Base-by-base conservation (phyloP, 116 monocot species). In the Dioscorea cayenensis region DNA sequence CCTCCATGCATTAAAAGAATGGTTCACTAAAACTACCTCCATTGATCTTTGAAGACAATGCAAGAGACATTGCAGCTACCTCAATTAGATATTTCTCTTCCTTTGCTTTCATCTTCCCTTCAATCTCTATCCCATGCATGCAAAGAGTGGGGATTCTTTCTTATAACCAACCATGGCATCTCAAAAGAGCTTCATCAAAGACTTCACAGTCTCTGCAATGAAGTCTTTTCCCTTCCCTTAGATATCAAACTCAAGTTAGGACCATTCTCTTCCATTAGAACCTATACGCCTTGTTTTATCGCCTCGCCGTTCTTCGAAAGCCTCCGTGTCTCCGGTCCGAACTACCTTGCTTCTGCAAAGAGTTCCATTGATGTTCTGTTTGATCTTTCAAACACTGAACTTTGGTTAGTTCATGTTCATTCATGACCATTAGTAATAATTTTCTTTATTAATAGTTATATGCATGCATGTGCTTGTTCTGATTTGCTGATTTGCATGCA, bases 281-380 rank as follows among this genome's bases (percentile, higher is more conserved):
- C 71, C 11, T 84, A 84, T 63, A 84, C 84, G 55, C 84, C 84
- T 32, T 74, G 73, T 16, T 80, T 80, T 60, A 77, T 84, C 29
- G 84, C 80, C 12, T 84, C 84, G 2, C 84, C 84, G 9, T 84
- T 80, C 74, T 80, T 84, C 28, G 84, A 84, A 55, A 84, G 77
- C 65, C 71, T 84, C 48, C 71, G 72, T 43, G 81, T 85, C 52
- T 86, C 82, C 17, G 85, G 85, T 52, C 81, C 85, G 27, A 28
- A 81, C 72, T 85, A 73, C 68, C 72, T 70, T 38, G 28, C 75
- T 4, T 85, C 85, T 0, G 81, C 85, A 16, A 80, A 75, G 67
- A 66, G 63, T 48, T 81, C 78, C 2, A 55, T 63, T 16, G 81
- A 75, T 69, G 64, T 74, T 59, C 75, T 84, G 27, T 77, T 85